These are phyloP conservation scores for Agrostemma githago DNA, from an alignment of 148 eudicot genomes.

Conservation along the genomic window DNA sequence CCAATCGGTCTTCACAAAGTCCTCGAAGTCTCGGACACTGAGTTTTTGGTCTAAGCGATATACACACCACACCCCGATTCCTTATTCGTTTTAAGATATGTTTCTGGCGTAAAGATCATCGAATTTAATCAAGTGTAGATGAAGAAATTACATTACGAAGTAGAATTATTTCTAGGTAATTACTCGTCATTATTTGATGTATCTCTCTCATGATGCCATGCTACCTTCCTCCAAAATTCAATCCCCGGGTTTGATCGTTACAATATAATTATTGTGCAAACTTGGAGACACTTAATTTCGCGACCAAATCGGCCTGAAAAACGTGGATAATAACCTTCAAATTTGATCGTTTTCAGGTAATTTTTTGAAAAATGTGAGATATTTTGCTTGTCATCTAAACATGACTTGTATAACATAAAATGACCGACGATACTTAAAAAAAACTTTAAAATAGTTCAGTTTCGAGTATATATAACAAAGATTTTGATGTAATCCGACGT, in stretches of 20 bases:
- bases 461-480: too few relatives aligned
- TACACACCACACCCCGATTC: not conserved
- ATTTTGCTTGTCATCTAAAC: too few relatives aligned
- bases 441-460: too few relatives aligned
- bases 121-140: conserved; percentile 4
- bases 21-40: conserved; percentile 45
- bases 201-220: not conserved
- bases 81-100: not conserved
- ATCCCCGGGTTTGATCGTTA: not conserved
- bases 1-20: conserved; percentile 89
- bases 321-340: too few relatives aligned
- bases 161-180: not conserved
- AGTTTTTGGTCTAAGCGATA: conserved; percentile 47
- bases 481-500: too few relatives aligned
- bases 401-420: too few relatives aligned
- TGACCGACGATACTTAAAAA: too few relatives aligned
- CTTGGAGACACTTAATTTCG: too few relatives aligned
- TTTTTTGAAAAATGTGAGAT: too few relatives aligned
- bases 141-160: conserved; percentile 4
- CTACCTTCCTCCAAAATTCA: not conserved
- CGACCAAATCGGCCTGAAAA: too few relatives aligned
- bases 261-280: too few relatives aligned
- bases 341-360: too few relatives aligned
- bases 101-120: not conserved
- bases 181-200: not conserved